phyloP scores from a whole-genome alignment of 257 asterid genomes.

The Nicotiana benthamiana region DNA sequence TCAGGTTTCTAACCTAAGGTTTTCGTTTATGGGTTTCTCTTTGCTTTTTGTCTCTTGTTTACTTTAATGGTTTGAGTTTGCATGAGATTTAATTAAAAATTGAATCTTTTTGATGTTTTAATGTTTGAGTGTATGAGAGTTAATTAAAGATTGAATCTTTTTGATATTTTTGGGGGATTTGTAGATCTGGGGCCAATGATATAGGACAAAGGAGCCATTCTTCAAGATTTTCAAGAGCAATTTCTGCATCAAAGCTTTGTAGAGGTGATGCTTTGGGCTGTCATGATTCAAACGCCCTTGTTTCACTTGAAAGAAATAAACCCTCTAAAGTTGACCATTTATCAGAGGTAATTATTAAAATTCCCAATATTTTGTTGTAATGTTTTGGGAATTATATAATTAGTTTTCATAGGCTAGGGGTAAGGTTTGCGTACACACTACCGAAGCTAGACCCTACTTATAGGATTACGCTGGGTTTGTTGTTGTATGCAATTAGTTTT shows the following conservation, averaged over 20 bases:
- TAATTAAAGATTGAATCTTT: not conserved
- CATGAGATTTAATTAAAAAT: not conserved
- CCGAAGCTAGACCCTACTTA: no score
- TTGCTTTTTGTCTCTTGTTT: not conserved
- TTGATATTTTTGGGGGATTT: constrained; percentile 9
- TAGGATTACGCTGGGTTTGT: no score
- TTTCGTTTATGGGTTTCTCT: not conserved
- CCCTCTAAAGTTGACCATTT: constrained; percentile 29
- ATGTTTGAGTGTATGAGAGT: not conserved
- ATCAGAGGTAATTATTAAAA: constrained; percentile 25
- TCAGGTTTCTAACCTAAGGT: not conserved
- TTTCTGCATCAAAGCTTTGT: constrained; percentile 29
- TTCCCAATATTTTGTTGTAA: not conserved
- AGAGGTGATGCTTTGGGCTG: constrained; percentile 8
- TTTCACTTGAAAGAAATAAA: constrained; percentile 33
- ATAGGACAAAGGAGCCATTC: constrained; percentile 40
- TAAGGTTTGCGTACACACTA: no score
- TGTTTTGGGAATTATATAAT: not conserved
- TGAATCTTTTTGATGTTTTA: not conserved
- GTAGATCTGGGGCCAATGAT: constrained; percentile 51
- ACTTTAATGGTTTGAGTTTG: not conserved
- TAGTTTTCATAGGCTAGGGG: not conserved
- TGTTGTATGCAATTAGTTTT: not conserved
- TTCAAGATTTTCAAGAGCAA: constrained; percentile 39
- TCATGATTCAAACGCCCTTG: constrained; percentile 34